Base-by-base conservation (phyloP, 73 alveolate species). In the Stentor coeruleus region DNA sequence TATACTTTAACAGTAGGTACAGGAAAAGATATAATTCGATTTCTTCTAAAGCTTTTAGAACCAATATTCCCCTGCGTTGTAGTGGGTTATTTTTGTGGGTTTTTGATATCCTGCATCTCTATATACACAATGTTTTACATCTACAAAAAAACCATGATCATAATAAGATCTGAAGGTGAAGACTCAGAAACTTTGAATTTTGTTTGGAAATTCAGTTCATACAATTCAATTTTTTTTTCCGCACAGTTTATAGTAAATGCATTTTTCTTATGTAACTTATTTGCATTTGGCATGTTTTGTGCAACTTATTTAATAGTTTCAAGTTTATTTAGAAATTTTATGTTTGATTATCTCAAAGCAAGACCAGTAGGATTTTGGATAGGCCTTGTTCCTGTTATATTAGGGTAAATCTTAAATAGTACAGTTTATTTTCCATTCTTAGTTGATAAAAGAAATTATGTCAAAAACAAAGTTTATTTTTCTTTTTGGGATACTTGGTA, bases 401-500 rank as follows among this genome's bases (percentile, higher is more conserved):
- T 20, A 31, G 37, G 79, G 79, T 66, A 33, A 1, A 28, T 26
- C 33, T 66, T 0, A 66, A 28, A 26, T 31, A 66, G 79, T 66
- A 15, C 14, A 14, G n/a, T 66, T 26, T 66, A 66, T 33, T 66
- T 66, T 2, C n/a, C 40, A 26, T 66, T 26, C 33, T 66, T 66
- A 31, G 39, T 66, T 26, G 33, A 26, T 26, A 66, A 66, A 40
- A 66, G 33, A 20, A 66, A 66, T 66, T 66, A 28, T 33, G 37
- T 66, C 39, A 66, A 33, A 66, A 66, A 66, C 37, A 66, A 66
- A 66, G 37, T 20, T 0, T 66, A 66, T 33, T 20, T 66, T 26
- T 20, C 79, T 1, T 66, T 66, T 33, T 66, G 79, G 79, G 79
- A 66, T 33, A 20, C 79, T 20, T 66, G 79, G 37, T 66, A 66